Base-by-base conservation (phyloP, 768 basidiomycete genomes). In the Fomitopsis serialis region DNA sequence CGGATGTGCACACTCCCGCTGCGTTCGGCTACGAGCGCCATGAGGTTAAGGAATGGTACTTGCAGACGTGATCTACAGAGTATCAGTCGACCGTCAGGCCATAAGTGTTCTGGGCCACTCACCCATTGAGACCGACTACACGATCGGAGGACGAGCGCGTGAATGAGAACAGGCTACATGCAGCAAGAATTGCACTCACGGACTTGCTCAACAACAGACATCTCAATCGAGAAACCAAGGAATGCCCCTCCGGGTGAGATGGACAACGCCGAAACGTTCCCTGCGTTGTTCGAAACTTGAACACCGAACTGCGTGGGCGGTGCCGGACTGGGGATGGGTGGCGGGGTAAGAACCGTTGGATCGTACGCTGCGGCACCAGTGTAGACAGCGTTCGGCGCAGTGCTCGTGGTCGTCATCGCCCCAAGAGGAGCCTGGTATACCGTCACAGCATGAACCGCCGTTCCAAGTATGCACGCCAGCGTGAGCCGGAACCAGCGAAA, bases 221-320 rank as follows among this genome's bases (percentile, higher is more conserved):
- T 77, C 67, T 91, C 88, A 34, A 91, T 76, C 3, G 84, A 87
- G 63, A 90, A 89, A 2, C 86, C 87, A 51, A 82, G 77, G 62
- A 89, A 89, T 10, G 80, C 74, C 15, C 82, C 84, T 37, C 66
- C 65, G 45, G 74, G 71, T 2, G 67, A 65, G 45, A 77, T 77
- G 2, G 76, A 75, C 36, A 82, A 58, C 8, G 66, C 70, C 5
- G 42, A 29, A 27, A 59, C 58, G 47, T 55, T 52, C 5, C 51
- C 53, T 12, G 59, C 63, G 21, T 48, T 58, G 25, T 46, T 52
- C 21, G 55, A 47, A 10, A 84, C 67, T 50, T 73, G 68, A 1
- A 85, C 56, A 12, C 66, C 66, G 57, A 82, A 83, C 27, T 72
- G 65, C 1, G 63, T 73, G 6, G 73, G 62, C 10, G 77, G 68